phyloP scores from a whole-genome alignment of 2,329 filamentous ascomycete genomes.

The Diplodia corticola region DNA sequence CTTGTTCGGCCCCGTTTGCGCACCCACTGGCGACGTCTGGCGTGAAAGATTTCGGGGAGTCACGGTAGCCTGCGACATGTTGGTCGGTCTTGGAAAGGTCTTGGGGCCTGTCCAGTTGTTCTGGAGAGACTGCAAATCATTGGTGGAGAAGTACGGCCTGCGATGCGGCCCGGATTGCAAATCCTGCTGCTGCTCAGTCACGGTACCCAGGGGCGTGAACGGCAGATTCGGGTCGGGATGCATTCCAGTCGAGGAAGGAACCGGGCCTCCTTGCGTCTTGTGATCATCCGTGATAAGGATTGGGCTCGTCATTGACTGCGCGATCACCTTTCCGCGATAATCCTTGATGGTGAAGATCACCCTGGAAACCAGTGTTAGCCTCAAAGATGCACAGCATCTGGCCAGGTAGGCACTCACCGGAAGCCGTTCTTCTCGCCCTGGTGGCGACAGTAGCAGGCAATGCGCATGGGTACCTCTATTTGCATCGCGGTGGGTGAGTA shows the following conservation, averaged over 20 bases:
- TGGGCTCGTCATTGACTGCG: slow-evolving; percentile 80
- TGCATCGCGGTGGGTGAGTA: slow-evolving; percentile 56
- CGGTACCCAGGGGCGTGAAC: slow-evolving; percentile 11
- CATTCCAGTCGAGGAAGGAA: slow-evolving; percentile 38
- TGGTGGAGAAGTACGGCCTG: slow-evolving; percentile 58
- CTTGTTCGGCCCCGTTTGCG: slow-evolving; percentile 67
- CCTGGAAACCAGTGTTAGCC: slow-evolving; percentile 32
- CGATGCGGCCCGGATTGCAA: slow-evolving; percentile 47
- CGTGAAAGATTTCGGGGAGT: slow-evolving; percentile 67
- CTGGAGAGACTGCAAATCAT: slow-evolving; percentile 63
- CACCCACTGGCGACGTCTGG: slow-evolving; percentile 67
- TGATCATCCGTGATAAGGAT: slow-evolving; percentile 97
- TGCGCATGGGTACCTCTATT: slow-evolving; percentile 88
- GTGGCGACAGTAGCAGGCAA: slow-evolving; percentile 91
- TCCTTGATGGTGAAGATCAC: slow-evolving; percentile 93
- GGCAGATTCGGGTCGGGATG: slow-evolving; percentile 28
- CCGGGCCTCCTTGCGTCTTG: slow-evolving; percentile 65
- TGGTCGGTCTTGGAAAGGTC: background rate
- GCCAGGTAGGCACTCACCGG: slow-evolving; percentile 41
- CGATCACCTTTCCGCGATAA: slow-evolving; percentile 69
- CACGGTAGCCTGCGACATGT: slow-evolving; percentile 41
- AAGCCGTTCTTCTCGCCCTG: slow-evolving; percentile 89
- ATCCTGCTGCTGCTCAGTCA: slow-evolving; percentile 11
- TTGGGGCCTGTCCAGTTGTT: background rate
- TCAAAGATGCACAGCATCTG: background rate